Conservation (phyloP, 2,329 filamentous ascomycete genomes). For the Exophiala oligosperma region DNA sequence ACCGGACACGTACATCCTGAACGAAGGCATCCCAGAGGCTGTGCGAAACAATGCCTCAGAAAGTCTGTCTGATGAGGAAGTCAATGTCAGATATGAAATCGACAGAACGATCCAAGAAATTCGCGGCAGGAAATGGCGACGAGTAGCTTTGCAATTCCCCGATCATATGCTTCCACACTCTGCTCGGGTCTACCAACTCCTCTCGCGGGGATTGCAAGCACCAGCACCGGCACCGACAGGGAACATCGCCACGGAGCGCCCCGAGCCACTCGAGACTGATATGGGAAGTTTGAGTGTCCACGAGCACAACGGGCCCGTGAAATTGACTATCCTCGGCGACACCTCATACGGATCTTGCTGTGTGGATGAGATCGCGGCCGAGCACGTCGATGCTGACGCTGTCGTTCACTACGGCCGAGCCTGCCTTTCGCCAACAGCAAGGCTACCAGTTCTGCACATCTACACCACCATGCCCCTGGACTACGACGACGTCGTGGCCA, state of each 20-base stretch:
- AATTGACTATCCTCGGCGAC: conserved; percentile 83
- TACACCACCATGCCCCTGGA: conserved; percentile 76
- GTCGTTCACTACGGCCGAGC: conserved; percentile 93
- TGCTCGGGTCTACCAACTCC: conserved; percentile 70
- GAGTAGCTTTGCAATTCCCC: conserved; percentile 91
- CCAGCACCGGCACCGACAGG: conserved; percentile 12
- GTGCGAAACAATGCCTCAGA: conserved; percentile 14
- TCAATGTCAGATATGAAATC: conserved; percentile 81
- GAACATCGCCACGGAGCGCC: conserved; percentile 1
- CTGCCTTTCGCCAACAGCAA: conserved; percentile 84
- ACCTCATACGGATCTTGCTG: conserved; percentile 97
- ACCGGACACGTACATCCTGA: conserved; percentile 61
- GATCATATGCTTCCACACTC: conserved; percentile 89
- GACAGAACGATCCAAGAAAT: conserved; percentile 76
- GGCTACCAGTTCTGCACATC: conserved; percentile 85
- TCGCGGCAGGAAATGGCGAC: conserved; percentile 66
- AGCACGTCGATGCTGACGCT: conserved; percentile 86
- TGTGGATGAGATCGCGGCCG: conserved; percentile 93
- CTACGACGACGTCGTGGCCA: conserved; percentile 55
- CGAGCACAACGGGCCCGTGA: conserved; percentile 32
- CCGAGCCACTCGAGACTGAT: conserved; percentile 1
- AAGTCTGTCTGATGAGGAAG: conserved; percentile 63
- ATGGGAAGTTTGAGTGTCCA: conserved; percentile 9
- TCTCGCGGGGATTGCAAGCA: conserved; percentile 55
- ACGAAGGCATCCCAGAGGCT: conserved; percentile 47